Evolutionary conservation across 208 protist genomes (phyloP).

Genomic region (Acanthamoeba royreba): DNA sequence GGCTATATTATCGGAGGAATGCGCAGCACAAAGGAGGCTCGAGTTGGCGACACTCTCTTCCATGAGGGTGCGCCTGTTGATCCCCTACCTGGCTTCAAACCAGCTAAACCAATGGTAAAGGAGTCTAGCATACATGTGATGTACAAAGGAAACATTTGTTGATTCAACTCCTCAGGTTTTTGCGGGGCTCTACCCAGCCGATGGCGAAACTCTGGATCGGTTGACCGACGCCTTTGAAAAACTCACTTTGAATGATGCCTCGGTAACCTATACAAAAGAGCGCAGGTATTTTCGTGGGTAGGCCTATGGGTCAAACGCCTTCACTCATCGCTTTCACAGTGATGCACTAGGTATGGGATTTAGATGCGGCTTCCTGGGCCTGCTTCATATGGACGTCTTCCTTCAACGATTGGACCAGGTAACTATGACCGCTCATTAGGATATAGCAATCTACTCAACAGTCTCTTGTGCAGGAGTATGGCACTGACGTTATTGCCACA

Average conservation of each 20-base stretch:
- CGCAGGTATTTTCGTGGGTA: neutral
- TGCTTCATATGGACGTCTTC: conserved; percentile 98
- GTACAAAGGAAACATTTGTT: neutral
- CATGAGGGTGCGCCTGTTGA: conserved; percentile 63
- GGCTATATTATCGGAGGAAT: conserved; percentile 91
- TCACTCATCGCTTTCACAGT: neutral
- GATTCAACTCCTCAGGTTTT: conserved; percentile 83
- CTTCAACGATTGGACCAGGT: conserved; percentile 89
- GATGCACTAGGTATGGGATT: conserved; percentile 48
- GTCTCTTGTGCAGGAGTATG: conserved; percentile 82
- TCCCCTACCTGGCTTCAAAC: conserved; percentile 75
- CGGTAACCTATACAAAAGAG: conserved; percentile 80
- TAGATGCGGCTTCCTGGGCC: conserved; percentile 90
- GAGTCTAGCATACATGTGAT: too few relatives aligned
- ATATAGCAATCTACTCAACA: too few relatives aligned
- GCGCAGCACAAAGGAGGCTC: conserved; percentile 84
- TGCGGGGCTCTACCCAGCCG: conserved; percentile 93
- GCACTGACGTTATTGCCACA: conserved; percentile 90
- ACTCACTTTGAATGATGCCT: conserved; percentile 92
- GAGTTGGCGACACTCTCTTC: conserved; percentile 93
- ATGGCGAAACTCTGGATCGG: conserved; percentile 81
- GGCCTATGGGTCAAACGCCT: neutral
- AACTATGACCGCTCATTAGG: too few relatives aligned
- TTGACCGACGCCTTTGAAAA: conserved; percentile 90
- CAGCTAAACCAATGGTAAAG: conserved; percentile 71